Base-by-base conservation (phyloP, 1,139 yeast species). In the Yamadazyma friedrichii region DNA sequence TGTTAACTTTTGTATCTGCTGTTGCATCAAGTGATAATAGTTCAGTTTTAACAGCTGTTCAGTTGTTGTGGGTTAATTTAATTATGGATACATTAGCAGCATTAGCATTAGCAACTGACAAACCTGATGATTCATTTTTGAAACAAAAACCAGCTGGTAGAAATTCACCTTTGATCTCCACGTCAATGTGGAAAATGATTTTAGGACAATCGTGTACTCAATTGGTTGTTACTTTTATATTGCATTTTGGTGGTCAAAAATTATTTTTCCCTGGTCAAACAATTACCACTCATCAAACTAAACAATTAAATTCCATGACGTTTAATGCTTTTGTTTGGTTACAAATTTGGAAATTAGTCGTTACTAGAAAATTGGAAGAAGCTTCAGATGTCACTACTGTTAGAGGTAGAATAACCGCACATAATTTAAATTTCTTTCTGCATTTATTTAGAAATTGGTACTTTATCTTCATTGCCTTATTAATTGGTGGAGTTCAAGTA, bases 21-120 rank as follows among this genome's bases (percentile, higher is more conserved):
- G 94, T 93, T 40, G 88, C 93, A 1, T 81, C 91, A 3, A 64
- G 79, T 26, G 83, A 82, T 39, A 91, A 89, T 53, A 67, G 76
- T 39, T 87, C 97, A 5, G 98, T 93, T 5, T 74, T 93, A 58
- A 91, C 98, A 30, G 98, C 99, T 0, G 98, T 93, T 35, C 98
- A 93, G 65, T 78, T 93, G 54, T 74, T 93, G 50, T 93, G 99
- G 99, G 97, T 93, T 38, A 93, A 93, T 63, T 74, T 93, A 62
- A 93, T 93, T 56, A 93, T 93, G 99, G 99, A 93, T 62, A 93
- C 98, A 0, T 76, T 93, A 50, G 99, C 98, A 4, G 98, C 99
- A 2, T 74, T 93, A 54, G 99, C 98, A 0, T 75, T 93, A 51
- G 99, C 99, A 3, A 93, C 99, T 6, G 99, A 93, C 61, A 93